Evolutionary conservation across 257 asterid species (phyloP), one percentile per base, ranked within the genome.

Genomic region (Solanum neorickii): DNA sequence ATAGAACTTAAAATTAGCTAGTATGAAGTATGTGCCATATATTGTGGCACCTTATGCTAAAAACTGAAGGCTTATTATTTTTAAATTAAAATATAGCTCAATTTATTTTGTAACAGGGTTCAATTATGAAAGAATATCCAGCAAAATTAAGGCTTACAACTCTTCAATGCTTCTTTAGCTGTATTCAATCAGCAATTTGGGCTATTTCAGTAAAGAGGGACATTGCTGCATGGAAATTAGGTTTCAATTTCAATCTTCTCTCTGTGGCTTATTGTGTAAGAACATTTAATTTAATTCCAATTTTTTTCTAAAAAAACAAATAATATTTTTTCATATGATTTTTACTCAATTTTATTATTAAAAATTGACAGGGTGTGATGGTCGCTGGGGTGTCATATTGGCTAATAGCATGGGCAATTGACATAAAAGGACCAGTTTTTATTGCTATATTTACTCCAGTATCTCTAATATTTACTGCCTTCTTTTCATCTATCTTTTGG

Each of bases 401-500:
- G 89, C 27, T 92, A 83, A 93, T 89, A 89, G 89, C 91, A 10
- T 93, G 97, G 97, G 89, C 92, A 4, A 90, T 93, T 5, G 92
- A 92, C 87, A 91, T 89, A 91, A 93, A 90, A 86, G 97, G 97
- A 0, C 94, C 97, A 9, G 93, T 94, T 14, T 94, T 92, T 37
- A 85, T 84, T 52, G 91, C 94, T 2, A 86, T 90, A 35, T 94
- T 93, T 46, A 89, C 90, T 35, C 97, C 96, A 4, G n/a, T 92
- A 12, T 89, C 95, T 18, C 93, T 94, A 68, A 41, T 93, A 2
- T 31, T 92, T 10, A 90, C 96, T 0, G 96, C 94, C 85, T 72
- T 92, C 29, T 88, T 92, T 84, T 92, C 98, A 1, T 90, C 91
- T 62, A 39, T 91, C 44, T 87, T 94, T 27, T 94, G 92, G 75